Conservation (phyloP, 805 yeast species). For the Saccharomycopsis javanensis region DNA sequence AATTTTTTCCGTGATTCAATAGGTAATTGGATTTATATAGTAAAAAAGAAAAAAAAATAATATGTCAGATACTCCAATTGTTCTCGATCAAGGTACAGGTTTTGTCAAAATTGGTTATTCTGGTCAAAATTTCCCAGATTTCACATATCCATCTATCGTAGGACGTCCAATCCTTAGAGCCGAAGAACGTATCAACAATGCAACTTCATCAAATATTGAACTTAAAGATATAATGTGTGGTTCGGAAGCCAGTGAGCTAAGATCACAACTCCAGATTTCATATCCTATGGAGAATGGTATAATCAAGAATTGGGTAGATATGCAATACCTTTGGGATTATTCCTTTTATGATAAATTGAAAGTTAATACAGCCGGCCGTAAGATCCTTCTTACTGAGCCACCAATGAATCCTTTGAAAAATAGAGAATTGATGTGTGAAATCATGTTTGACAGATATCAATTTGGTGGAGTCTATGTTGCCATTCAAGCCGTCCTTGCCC, state of each 20-base stretch:
- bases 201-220: conserved; percentile 37
- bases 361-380: conserved; percentile 63
- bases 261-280: conserved; percentile 84
- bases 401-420: conserved; percentile 94
- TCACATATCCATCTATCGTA: conserved; percentile 93
- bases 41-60: neutral
- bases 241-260: conserved; percentile 82
- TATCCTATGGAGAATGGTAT: conserved; percentile 99
- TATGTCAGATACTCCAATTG: conserved; percentile 29
- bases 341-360: conserved; percentile 89
- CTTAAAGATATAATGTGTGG: conserved; percentile 98
- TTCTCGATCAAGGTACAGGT: conserved; percentile 98
- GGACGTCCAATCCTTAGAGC: conserved; percentile 97
- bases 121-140: conserved; percentile 94
- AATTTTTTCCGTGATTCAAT: neutral
- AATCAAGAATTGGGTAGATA: conserved; percentile 95
- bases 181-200: conserved; percentile 66
- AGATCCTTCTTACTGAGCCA: conserved; percentile 88
- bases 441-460: conserved; percentile 84
- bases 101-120: conserved; percentile 96
- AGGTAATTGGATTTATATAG: neutral
- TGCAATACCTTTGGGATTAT: conserved; percentile 97
- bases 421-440: conserved; percentile 84
- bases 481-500: conserved; percentile 94
- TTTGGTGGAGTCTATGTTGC: conserved; percentile 94